These are phyloP conservation scores for Beta corolliflora DNA, from an alignment of 179 eudicot species.

Conservation along the genomic window DNA sequence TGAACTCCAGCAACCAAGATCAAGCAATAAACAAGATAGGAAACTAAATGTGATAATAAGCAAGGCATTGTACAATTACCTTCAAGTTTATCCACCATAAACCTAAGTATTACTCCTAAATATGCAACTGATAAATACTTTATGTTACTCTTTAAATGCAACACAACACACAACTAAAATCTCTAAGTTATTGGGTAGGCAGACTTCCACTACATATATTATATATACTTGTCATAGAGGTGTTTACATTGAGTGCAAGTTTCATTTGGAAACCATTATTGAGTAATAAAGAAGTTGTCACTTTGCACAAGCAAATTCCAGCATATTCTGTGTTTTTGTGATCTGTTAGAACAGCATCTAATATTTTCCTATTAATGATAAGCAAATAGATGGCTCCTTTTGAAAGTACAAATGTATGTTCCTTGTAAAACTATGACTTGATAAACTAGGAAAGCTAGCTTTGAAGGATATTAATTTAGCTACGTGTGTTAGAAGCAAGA, in stretches of 20 bases:
- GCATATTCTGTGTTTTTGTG: constrained; percentile 2
- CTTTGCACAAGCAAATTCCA: constrained; percentile 26
- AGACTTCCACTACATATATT: constrained; percentile 11
- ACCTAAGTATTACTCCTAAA: background rate
- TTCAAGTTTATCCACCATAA: constrained; percentile 9
- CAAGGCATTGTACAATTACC: constrained; percentile 10
- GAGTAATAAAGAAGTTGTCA: constrained; percentile 25
- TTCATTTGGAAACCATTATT: constrained; percentile 17
- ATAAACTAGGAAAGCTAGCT: background rate
- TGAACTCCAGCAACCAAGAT: constrained; percentile 31
- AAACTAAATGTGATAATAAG: constrained; percentile 2
- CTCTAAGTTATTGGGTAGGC: background rate
- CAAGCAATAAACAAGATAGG: constrained; percentile 26
- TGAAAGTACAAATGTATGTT: background rate
- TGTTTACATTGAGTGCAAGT: constrained; percentile 42
- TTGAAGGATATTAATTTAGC: background rate
- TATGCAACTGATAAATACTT: background rate
- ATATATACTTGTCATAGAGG: background rate
- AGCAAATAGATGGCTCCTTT: no score
- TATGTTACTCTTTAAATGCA: background rate
- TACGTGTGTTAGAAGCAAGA: background rate
- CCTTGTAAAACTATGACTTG: background rate
- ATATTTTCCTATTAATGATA: no score
- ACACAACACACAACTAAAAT: background rate
- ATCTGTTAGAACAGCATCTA: background rate